Evolutionary conservation across 2,329 filamentous ascomycete genomes (phyloP).

Genomic region (Emydomyces testavorans): DNA sequence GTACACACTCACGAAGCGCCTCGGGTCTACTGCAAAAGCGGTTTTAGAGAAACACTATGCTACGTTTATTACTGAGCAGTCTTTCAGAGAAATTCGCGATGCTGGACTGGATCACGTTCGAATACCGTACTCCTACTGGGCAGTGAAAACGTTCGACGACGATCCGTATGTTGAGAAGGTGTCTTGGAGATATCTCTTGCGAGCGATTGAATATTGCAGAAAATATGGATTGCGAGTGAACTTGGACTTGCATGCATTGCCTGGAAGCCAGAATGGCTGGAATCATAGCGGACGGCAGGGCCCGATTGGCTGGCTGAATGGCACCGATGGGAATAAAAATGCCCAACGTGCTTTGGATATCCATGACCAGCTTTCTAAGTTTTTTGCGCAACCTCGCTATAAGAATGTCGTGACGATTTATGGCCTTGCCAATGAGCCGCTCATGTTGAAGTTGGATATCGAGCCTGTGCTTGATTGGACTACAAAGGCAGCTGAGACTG

Average conservation of each 20-base stretch:
- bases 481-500: constrained; percentile 54
- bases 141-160: constrained; percentile 67
- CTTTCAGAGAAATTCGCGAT: constrained; percentile 70
- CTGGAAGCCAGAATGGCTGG: constrained; percentile 94
- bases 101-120: constrained; percentile 95
- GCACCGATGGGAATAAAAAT: constrained; percentile 69
- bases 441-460: constrained; percentile 61
- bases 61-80: constrained; percentile 70
- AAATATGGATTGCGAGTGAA: constrained; percentile 88
- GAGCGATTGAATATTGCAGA: constrained; percentile 84
- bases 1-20: constrained; percentile 60
- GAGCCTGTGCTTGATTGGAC: constrained; percentile 69
- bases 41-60: constrained; percentile 87
- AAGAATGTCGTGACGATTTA: constrained; percentile 87
- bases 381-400: constrained; percentile 90
- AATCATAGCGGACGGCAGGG: constrained; percentile 86
- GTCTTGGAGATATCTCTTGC: constrained; percentile 84
- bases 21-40: constrained; percentile 55
- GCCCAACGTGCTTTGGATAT: constrained; percentile 72
- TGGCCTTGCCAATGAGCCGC: constrained; percentile 86
- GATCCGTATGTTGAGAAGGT: constrained; percentile 82
- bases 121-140: constrained; percentile 94
- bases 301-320: constrained; percentile 75
- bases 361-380: constrained; percentile 73
- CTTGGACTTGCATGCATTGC: constrained; percentile 81